phyloP scores from a whole-genome alignment of 176 grass and related monocot species.

The Triticum monococcum region DNA sequence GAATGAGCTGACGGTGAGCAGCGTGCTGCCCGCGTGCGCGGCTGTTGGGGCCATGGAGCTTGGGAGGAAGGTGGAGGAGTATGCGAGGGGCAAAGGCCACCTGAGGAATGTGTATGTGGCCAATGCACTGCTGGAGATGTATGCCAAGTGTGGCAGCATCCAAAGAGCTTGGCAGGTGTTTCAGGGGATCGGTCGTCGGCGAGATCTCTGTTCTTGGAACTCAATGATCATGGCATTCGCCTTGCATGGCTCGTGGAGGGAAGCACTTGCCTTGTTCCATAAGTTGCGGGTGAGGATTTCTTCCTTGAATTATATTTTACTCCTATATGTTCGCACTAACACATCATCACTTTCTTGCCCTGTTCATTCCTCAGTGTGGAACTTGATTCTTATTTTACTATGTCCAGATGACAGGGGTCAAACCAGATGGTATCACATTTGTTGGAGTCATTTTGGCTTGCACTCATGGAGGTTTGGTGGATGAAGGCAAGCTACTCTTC shows the following conservation, averaged over 20 bases:
- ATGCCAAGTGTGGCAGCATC: slow-evolving; percentile 71
- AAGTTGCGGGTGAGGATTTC: slow-evolving; percentile 48
- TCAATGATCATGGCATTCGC: slow-evolving; percentile 81
- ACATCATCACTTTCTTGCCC: background rate
- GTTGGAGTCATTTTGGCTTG: slow-evolving; percentile 68
- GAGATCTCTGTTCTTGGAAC: slow-evolving; percentile 86
- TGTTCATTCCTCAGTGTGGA: background rate
- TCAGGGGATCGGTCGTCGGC: slow-evolving; percentile 33
- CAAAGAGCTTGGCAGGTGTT: slow-evolving; percentile 58
- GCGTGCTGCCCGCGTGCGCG: slow-evolving; percentile 62
- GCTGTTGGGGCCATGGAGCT: slow-evolving; percentile 56
- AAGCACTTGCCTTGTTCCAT: slow-evolving; percentile 51
- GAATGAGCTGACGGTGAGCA: slow-evolving; percentile 64
- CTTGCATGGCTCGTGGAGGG: slow-evolving; percentile 56
- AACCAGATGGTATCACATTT: slow-evolving; percentile 67
- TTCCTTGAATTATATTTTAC: background rate
- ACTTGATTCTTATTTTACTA: slow-evolving; percentile 13
- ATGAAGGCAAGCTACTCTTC: slow-evolving; percentile 59
- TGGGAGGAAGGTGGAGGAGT: slow-evolving; percentile 63
- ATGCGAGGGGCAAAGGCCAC: slow-evolving; percentile 29
- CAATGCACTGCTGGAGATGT: slow-evolving; percentile 77
- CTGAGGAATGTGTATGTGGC: slow-evolving; percentile 42
- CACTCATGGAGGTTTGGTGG: slow-evolving; percentile 73
- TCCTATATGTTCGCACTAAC: background rate
- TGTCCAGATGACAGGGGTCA: slow-evolving; percentile 45